Base-by-base conservation (phyloP, 345 rosid genomes). In the Melaleuca alternifolia region DNA sequence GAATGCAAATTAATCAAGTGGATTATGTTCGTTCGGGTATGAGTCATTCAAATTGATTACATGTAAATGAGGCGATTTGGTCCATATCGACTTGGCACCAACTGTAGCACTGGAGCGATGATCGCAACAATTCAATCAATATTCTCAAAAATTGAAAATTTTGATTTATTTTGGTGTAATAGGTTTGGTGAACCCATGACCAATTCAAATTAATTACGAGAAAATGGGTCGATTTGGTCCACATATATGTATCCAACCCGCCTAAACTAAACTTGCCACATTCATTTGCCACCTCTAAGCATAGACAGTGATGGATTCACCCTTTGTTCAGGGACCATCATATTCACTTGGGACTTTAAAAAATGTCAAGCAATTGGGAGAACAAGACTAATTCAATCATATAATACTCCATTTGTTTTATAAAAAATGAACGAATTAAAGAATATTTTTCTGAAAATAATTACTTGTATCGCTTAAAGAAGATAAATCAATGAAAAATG, bases 111-210 rank as follows among this genome's bases (percentile, higher is more conserved):
- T 65, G 77, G 24, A 65, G 77, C 0, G 1, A 0, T 18, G 46
- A 65, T 65, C 12, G 24, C 12, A 3, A 16, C 24, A 0, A 33
- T 65, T 33, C 77, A 2, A 65, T 30, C 10, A 37, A 33, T 65
- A 15, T 33, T 23, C 46, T 33, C 11, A 65, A 65, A 33, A 33
- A 8, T 65, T 33, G 46, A 65, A 33, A 30, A 33, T 0, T 1
- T 0, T 0, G 2, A 65, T 23, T 62, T 16, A 65, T 18, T 65
- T 65, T 0, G 0, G 6, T 9, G 77, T 16, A 33, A 16, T 33
- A 65, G 24, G 48, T 18, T 18, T 18, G 79, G 12, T 41, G 24
- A 33, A 9, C 46, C 46, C 9, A 71, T 20, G 3, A 16, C 6
- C 37, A 46, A 33, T 16, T 4, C 23, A 8, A 30, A 65, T 65